Evolutionary conservation across 768 basidiomycete genomes (phyloP).

Genomic region (Rhodotorula paludigena): DNA sequence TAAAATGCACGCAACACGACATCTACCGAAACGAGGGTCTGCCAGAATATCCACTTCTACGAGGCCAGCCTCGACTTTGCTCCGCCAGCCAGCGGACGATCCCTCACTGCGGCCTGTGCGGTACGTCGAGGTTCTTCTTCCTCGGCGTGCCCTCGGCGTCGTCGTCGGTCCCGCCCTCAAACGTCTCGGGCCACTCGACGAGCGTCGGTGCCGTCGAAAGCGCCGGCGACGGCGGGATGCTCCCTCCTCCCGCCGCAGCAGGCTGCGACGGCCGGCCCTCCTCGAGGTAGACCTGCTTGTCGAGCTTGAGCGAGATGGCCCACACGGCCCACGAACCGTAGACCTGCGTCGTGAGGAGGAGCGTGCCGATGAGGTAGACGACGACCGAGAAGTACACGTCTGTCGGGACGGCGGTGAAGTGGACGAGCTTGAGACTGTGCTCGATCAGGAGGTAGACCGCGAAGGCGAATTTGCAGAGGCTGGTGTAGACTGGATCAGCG

Average conservation of each 20-base stretch:
- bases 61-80: no score
- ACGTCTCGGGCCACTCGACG: background rate
- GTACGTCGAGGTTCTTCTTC: background rate
- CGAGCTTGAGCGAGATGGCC: slow-evolving; percentile 8
- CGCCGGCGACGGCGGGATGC: background rate
- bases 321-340: slow-evolving; percentile 8
- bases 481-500: background rate
- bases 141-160: background rate
- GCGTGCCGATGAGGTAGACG: slow-evolving; percentile 2
- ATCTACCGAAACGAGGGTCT: background rate
- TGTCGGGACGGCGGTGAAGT: slow-evolving; percentile 7
- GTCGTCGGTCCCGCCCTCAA: no score
- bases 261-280: background rate
- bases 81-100: no score
- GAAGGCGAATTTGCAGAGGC: background rate
- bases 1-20: background rate
- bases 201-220: background rate
- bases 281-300: background rate
- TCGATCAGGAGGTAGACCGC: slow-evolving; percentile 6
- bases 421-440: slow-evolving; percentile 19
- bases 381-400: slow-evolving; percentile 26
- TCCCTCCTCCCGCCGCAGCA: no score
- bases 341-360: slow-evolving; percentile 2
- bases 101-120: background rate
- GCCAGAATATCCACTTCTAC: no score